Conservation (phyloP, 441 rosid genomes). For the Heliophila coronopifolia region DNA sequence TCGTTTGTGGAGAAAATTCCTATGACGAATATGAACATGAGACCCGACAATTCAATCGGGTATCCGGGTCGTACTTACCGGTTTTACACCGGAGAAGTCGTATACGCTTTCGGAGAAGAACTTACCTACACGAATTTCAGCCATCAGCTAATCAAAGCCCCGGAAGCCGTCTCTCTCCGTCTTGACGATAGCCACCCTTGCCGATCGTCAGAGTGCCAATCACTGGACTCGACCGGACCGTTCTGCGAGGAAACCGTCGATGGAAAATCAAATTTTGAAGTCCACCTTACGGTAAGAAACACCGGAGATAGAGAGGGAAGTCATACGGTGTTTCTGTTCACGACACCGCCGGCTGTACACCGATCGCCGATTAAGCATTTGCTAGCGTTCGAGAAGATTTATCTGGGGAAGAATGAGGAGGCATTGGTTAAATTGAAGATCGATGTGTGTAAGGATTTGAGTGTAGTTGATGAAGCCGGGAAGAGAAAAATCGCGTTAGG, state of each 20-base stretch:
- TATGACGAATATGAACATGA: conserved; percentile 97
- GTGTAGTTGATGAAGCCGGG: conserved; percentile 70
- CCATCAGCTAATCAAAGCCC: conserved; percentile 49
- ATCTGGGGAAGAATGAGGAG: conserved; percentile 33
- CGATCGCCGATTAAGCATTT: conserved; percentile 66
- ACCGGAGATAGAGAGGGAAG: conserved; percentile 39
- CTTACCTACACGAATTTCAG: conserved; percentile 47
- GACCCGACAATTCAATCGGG: conserved; percentile 62
- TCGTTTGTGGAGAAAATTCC: conserved; percentile 65
- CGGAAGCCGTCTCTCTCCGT: conserved; percentile 33
- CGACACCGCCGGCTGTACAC: conserved; percentile 65
- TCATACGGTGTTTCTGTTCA: conserved; percentile 70
- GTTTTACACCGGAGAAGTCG: conserved; percentile 65
- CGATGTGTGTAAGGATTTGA: conserved; percentile 67
- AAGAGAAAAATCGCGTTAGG: conserved; percentile 60
- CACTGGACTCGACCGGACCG: conserved; percentile 39
- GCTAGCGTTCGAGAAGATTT: conserved; percentile 66
- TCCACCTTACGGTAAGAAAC: conserved; percentile 49
- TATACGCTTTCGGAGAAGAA: conserved; percentile 71
- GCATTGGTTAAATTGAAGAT: conserved; percentile 47
- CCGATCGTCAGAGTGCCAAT: conserved; percentile 46
- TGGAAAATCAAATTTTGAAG: conserved; percentile 31
- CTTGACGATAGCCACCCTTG: conserved; percentile 52
- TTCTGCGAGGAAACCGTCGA: conserved; percentile 23
- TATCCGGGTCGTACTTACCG: conserved; percentile 84